Evolutionary conservation across 129 eudicot species (phyloP), one percentile per base, ranked within the genome.

Genomic region (Artemisia annua): DNA sequence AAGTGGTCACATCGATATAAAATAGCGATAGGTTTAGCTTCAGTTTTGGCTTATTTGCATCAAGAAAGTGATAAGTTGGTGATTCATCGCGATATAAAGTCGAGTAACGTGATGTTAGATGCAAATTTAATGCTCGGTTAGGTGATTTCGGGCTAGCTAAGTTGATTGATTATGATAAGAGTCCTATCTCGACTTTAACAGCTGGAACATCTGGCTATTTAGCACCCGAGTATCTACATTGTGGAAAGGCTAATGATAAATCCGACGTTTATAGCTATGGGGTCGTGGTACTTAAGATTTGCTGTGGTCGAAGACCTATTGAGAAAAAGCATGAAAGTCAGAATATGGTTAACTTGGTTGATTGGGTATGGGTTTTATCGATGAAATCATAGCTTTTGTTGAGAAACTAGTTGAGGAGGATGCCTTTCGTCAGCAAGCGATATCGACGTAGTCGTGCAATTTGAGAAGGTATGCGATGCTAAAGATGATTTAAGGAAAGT

Each of bases 121-220:
- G 81, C 68, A 0, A 82, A 82, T 88, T 69, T 32, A 88, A 83
- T 16, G 81, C 96, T 0, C 67, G 90, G 67, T 82, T 91, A 3
- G 92, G 96, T 0, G 97, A 88, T 82, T 91, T 91, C 57, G 97
- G 97, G 13, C 24, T 28, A 28, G 3, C 32, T 1, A 28, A 28
- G 32, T 28, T 28, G 32, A 28, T 28, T 28, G 32, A 28, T 43
- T 92, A 88, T 48, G 85, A 80, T 17, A 84, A 84, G 71, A 91
- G 96, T 48, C 97, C 96, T 5, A 87, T 88, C 16, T 78, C 97
- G 11, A 91, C 97, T 13, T 76, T 88, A 4, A 88, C 95, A 2
- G 97, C 97, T 5, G 97, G 97, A n/a, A 91, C 97, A 1, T 82
- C 88, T 63, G 97, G 97, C 4, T 91, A 91, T 60, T 69, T 88